phyloP scores from a whole-genome alignment of 1,139 yeast species.

The Meyerozyma guilliermondii region DNA sequence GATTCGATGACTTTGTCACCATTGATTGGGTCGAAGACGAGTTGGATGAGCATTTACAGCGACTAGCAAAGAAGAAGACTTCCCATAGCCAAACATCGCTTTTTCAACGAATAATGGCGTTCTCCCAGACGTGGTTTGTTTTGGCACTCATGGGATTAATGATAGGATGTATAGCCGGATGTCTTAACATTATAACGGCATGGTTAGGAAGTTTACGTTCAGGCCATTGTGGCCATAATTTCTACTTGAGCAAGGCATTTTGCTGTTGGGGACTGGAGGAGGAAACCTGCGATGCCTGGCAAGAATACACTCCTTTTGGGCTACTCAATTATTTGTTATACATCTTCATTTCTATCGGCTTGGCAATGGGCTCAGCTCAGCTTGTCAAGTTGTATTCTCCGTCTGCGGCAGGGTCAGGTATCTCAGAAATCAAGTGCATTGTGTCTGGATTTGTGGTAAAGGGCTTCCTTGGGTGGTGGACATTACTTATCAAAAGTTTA shows the following conservation, averaged over 20 bases:
- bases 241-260: conserved; percentile 68
- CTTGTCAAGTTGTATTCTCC: conserved; percentile 75
- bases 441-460: conserved; percentile 84
- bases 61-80: conserved; percentile 19
- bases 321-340: conserved; percentile 54
- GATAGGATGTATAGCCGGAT: conserved; percentile 81
- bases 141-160: conserved; percentile 67
- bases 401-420: conserved; percentile 94
- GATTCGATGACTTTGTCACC: conserved; percentile 59
- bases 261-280: conserved; percentile 73
- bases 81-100: conserved; percentile 14
- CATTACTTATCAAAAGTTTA: conserved; percentile 68
- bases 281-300: conserved; percentile 51
- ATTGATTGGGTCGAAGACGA: conserved; percentile 87
- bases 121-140: conserved; percentile 69
- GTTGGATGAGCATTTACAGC: conserved; percentile 45
- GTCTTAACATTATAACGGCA: conserved; percentile 74
- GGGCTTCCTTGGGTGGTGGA: conserved; percentile 71
- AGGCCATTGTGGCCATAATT: conserved; percentile 70
- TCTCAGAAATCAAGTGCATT: conserved; percentile 92
- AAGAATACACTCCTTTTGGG: conserved; percentile 42
- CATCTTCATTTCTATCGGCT: conserved; percentile 51
- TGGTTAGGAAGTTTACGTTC: conserved; percentile 75
- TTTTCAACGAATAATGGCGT: conserved; percentile 31
- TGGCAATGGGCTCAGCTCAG: conserved; percentile 62